A percentile compares a stretch with the other conserved stretches of the same genome.
Conservation (phyloP, 2,329 filamentous ascomycete species). For the Ophiostoma montium region DNA sequence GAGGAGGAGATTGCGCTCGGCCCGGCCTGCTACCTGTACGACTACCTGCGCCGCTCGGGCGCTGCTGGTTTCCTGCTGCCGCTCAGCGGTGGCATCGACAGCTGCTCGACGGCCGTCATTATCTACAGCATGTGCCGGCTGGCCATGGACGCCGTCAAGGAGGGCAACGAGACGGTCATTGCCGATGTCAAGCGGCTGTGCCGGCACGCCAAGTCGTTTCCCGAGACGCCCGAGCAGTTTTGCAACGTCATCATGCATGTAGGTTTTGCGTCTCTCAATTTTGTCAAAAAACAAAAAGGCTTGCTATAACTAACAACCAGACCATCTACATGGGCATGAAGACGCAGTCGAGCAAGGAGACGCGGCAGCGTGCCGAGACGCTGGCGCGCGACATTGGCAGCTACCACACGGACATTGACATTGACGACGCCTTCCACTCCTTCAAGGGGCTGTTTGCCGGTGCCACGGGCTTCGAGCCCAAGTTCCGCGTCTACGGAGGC, state of each 20-base stretch:
- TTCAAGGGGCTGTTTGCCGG: conserved; percentile 43
- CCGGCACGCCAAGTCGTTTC: conserved; percentile 23
- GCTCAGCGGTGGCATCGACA: conserved; percentile 45
- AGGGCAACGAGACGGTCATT: conserved; percentile 25
- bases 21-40: conserved; percentile 48
- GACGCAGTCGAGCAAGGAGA: conserved; percentile 52
- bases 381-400: conserved; percentile 49
- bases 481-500: conserved; percentile 50
- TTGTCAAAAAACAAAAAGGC: no score
- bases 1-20: conserved; percentile 54
- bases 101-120: conserved; percentile 31
- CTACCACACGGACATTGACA: conserved; percentile 60
- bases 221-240: conserved; percentile 44
- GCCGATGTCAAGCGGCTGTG: conserved; percentile 25
- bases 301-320: neutral
- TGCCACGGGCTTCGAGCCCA: conserved; percentile 41
- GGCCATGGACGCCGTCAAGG: conserved; percentile 37
- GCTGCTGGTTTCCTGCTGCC: conserved; percentile 41
- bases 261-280: neutral
- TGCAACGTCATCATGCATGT: conserved; percentile 25
- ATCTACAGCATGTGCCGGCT: conserved; percentile 39
- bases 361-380: conserved; percentile 48
- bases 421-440: conserved; percentile 51
- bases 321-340: conserved; percentile 59
- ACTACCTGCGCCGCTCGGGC: conserved; percentile 37